These are phyloP conservation scores for Hymenochaete sp. DNA, from an alignment of 1,284 basidiomycete species.

Conservation along the genomic window DNA sequence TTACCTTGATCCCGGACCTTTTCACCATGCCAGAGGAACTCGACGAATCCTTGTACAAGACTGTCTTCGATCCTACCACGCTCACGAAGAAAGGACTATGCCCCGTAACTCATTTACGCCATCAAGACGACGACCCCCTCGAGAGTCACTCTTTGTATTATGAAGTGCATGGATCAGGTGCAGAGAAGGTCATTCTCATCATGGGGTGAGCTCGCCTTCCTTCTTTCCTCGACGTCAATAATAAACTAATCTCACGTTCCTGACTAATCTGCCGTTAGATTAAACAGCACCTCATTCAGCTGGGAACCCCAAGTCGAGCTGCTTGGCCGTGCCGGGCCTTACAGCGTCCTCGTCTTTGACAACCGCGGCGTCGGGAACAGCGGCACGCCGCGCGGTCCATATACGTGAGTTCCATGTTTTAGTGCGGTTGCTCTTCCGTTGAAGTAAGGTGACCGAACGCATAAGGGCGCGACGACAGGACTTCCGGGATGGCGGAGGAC, in stretches of 20 bases:
- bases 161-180: slow-evolving; percentile 62
- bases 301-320: slow-evolving; percentile 56
- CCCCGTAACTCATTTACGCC: slow-evolving; percentile 50
- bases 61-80: slow-evolving; percentile 49
- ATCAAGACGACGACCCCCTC: slow-evolving; percentile 37
- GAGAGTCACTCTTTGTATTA: slow-evolving; percentile 70
- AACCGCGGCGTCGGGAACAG: slow-evolving; percentile 83
- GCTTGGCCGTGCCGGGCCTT: slow-evolving; percentile 41
- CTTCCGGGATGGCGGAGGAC: slow-evolving; percentile 75
- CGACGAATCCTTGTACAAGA: slow-evolving; percentile 19
- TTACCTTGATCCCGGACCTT: not conserved
- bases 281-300: slow-evolving; percentile 55
- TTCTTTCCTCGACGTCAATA: not conserved
- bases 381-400: slow-evolving; percentile 61
- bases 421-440: not conserved
- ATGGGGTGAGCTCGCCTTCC: slow-evolving; percentile 43
- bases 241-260: not conserved
- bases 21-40: slow-evolving; percentile 3
- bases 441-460: not conserved
- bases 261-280: too few relatives aligned
- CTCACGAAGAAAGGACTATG: slow-evolving; percentile 62
- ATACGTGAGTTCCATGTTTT: slow-evolving; percentile 33
- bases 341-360: slow-evolving; percentile 73
- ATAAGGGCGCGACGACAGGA: slow-evolving; percentile 33
- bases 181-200: slow-evolving; percentile 58